phyloP scores from a whole-genome alignment of 257 asterid genomes.

The Sherardia arvensis region DNA sequence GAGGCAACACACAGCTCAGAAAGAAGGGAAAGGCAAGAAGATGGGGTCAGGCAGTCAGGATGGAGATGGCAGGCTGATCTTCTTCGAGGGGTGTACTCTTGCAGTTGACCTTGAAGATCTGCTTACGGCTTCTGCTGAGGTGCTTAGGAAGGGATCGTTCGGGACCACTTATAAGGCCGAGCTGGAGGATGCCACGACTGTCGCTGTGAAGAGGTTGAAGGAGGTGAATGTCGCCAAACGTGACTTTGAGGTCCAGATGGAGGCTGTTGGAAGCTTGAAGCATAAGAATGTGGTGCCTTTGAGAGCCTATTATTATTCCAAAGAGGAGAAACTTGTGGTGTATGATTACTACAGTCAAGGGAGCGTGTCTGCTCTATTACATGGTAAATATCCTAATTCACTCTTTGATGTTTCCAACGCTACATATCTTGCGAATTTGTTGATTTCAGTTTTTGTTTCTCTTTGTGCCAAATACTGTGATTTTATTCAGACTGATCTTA shows the following conservation, averaged over 20 bases:
- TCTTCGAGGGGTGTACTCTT: conserved; percentile 51
- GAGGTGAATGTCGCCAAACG: conserved; percentile 44
- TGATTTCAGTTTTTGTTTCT: background rate
- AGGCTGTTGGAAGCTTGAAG: conserved; percentile 40
- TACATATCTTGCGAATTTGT: too few relatives aligned
- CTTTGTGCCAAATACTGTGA: background rate
- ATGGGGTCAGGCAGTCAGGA: conserved; percentile 22
- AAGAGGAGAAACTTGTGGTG: too few relatives aligned
- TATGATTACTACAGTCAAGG: too few relatives aligned
- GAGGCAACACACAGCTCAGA: conserved; percentile 16
- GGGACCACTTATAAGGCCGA: conserved; percentile 68
- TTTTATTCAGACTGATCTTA: background rate
- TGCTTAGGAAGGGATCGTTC: conserved; percentile 67
- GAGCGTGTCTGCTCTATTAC: conserved; percentile 21
- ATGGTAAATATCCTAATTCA: conserved; percentile 11
- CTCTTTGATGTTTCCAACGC: too few relatives aligned
- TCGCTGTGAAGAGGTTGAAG: too few relatives aligned
- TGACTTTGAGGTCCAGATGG: conserved; percentile 72
- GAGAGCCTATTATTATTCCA: conserved; percentile 67
- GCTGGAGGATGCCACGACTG: conserved; percentile 51
- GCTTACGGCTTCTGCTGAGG: conserved; percentile 79
- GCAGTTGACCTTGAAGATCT: conserved; percentile 71
- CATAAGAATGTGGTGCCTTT: conserved; percentile 52
- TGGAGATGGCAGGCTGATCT: conserved; percentile 34
- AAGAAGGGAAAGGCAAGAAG: conserved; percentile 30